Evolutionary conservation across 345 rosid species (phyloP).

Genomic region (Lepidium sativum): DNA sequence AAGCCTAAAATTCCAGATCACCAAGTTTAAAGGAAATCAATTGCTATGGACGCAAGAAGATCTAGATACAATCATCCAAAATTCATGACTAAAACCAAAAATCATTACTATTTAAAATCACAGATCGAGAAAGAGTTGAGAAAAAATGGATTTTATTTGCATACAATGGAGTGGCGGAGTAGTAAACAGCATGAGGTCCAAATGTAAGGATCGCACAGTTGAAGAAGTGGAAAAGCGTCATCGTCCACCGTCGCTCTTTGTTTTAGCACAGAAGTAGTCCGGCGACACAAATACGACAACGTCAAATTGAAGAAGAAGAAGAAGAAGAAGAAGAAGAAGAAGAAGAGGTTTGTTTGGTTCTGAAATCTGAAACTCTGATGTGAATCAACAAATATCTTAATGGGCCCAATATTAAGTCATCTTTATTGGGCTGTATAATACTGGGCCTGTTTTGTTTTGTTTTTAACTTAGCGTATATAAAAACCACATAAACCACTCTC

Average conservation of each 20-base stretch:
- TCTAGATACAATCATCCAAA: not conserved
- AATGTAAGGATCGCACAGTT: conserved; percentile 97
- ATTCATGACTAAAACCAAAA: not conserved
- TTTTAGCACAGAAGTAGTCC: not conserved
- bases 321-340: too few relatives aligned
- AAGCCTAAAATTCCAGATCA: conserved; percentile 6
- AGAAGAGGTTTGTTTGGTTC: not conserved
- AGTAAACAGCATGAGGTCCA: conserved; percentile 98
- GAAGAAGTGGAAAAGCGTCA: conserved; percentile 97
- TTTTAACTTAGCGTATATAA: conserved; percentile 2
- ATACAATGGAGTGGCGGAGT: conserved; percentile 95
- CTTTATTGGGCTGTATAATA: too few relatives aligned
- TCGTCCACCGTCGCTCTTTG: conserved; percentile 8
- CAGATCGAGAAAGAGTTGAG: conserved; percentile 9
- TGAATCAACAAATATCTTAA: not conserved
- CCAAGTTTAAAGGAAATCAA: not conserved
- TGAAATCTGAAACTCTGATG: not conserved
- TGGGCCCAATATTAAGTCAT: not conserved
- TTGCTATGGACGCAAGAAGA: not conserved
- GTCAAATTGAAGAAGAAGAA: not conserved
- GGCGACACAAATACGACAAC: not conserved
- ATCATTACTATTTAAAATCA: not conserved
- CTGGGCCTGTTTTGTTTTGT: not conserved
- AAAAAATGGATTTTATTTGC: not conserved
- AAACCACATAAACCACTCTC: conserved; percentile 19